Conservation (phyloP, 345 rosid species). For the Pseudoturritis turrita region DNA sequence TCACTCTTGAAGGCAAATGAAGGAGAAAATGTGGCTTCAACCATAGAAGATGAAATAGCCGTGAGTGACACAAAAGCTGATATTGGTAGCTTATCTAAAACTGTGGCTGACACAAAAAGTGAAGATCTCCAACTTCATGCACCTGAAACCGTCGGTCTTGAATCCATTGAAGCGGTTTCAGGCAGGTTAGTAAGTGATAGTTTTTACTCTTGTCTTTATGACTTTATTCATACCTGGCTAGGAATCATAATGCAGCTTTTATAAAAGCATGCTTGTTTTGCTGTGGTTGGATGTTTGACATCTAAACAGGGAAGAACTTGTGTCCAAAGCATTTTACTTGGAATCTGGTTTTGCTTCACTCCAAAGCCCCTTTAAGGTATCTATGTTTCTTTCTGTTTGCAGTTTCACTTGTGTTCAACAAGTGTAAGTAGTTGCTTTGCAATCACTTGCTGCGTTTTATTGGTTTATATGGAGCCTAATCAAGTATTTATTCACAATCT, state of each 20-base stretch:
- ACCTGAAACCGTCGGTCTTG: background rate
- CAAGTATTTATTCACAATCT: background rate
- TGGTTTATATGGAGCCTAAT: background rate
- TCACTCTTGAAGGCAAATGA: constrained; percentile 19
- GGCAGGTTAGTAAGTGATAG: constrained; percentile 16
- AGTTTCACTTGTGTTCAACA: background rate
- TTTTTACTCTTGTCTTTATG: background rate
- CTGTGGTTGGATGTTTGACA: constrained; percentile 12
- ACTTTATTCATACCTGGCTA: background rate
- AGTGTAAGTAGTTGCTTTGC: background rate
- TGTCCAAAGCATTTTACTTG: constrained; percentile 36
- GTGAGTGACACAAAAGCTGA: constrained; percentile 3
- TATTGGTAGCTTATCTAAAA: constrained; percentile 12
- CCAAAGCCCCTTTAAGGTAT: constrained; percentile 62
- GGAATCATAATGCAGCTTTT: background rate
- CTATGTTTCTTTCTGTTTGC: background rate
- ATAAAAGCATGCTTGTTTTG: constrained; percentile 6
- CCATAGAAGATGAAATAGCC: constrained; percentile 15
- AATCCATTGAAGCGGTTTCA: constrained; percentile 3
- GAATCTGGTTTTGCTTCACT: constrained; percentile 54
- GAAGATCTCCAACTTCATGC: constrained; percentile 11
- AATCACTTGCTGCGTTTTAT: background rate
- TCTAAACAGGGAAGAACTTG: constrained; percentile 49
- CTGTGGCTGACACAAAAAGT: background rate
- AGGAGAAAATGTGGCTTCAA: constrained; percentile 18